Conservation (phyloP, 257 asterid genomes). For the Solanum sejunctum region DNA sequence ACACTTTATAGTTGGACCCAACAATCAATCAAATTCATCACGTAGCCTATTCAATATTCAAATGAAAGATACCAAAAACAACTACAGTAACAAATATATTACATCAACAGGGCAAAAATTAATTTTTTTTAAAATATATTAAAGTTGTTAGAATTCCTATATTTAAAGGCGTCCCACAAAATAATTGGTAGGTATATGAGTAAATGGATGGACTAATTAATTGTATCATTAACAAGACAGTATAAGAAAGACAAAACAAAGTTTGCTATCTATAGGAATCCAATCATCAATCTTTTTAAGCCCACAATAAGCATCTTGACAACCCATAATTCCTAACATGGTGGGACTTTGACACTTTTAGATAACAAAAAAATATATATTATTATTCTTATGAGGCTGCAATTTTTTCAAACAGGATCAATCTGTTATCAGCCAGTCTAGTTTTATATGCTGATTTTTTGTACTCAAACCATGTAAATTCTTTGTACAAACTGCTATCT, state of each 20-base stretch:
- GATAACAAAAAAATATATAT: background rate
- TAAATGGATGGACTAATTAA: background rate
- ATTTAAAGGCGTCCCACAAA: background rate
- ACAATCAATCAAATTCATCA: too few relatives aligned
- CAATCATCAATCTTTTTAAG: background rate
- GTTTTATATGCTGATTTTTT: constrained; percentile 38
- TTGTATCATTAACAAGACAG: background rate
- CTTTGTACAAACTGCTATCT: constrained; percentile 53
- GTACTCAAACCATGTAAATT: constrained; percentile 60
- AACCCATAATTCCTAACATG: background rate
- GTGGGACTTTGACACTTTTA: background rate
- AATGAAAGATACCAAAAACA: background rate
- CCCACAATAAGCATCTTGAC: background rate
- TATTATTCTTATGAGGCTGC: constrained; percentile 25
- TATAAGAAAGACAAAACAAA: background rate
- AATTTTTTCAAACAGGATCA: constrained; percentile 46
- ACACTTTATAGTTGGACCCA: too few relatives aligned
- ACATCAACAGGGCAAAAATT: background rate
- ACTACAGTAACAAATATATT: too few relatives aligned
- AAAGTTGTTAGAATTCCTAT: background rate
- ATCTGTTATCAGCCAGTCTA: constrained; percentile 43
- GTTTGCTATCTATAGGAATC: background rate
- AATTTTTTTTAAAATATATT: background rate
- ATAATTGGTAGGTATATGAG: background rate
- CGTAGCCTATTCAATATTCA: too few relatives aligned